These are phyloP conservation scores for Amanita inopinata DNA, from an alignment of 768 basidiomycete species.

Conservation along the genomic window DNA sequence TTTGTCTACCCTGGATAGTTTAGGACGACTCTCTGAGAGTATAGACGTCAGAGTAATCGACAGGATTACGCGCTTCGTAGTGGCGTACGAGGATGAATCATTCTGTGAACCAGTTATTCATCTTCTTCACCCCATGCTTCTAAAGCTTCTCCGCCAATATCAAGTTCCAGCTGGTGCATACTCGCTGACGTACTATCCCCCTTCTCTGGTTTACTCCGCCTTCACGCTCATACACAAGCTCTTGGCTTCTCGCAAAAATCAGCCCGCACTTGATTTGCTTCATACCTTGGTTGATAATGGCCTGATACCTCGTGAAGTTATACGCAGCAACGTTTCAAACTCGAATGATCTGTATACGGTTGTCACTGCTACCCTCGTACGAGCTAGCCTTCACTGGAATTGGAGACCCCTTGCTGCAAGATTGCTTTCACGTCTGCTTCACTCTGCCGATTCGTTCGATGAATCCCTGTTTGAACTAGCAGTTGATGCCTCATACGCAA, in stretches of 20 bases:
- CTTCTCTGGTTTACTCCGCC: conserved; percentile 25
- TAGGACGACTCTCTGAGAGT: conserved; percentile 6
- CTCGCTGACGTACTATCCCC: conserved; percentile 28
- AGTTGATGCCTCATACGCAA: conserved; percentile 33
- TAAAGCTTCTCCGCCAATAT: conserved; percentile 17
- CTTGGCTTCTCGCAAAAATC: conserved; percentile 22
- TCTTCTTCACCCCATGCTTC: conserved; percentile 22
- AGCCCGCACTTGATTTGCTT: conserved; percentile 36
- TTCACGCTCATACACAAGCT: conserved; percentile 37
- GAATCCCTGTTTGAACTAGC: conserved; percentile 24
- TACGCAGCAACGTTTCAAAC: conserved; percentile 27
- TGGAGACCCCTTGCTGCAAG: conserved; percentile 35
- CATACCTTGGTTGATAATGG: conserved; percentile 34
- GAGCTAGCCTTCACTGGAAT: conserved; percentile 44
- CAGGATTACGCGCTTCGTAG: neutral
- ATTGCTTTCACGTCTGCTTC: conserved; percentile 26
- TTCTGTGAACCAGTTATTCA: neutral
- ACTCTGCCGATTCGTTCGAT: conserved; percentile 11
- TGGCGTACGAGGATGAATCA: neutral
- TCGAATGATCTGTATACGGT: conserved; percentile 35
- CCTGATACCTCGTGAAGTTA: conserved; percentile 37
- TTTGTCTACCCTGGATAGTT: neutral
- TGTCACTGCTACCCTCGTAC: conserved; percentile 37
- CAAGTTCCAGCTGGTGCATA: conserved; percentile 18
- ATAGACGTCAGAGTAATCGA: neutral